Percentiles rank a stretch among this genome's conserved stretches.
These are phyloP conservation scores for Petasospora fabianii DNA, from an alignment of 1,139 yeast genomes.

Conservation along the genomic window DNA sequence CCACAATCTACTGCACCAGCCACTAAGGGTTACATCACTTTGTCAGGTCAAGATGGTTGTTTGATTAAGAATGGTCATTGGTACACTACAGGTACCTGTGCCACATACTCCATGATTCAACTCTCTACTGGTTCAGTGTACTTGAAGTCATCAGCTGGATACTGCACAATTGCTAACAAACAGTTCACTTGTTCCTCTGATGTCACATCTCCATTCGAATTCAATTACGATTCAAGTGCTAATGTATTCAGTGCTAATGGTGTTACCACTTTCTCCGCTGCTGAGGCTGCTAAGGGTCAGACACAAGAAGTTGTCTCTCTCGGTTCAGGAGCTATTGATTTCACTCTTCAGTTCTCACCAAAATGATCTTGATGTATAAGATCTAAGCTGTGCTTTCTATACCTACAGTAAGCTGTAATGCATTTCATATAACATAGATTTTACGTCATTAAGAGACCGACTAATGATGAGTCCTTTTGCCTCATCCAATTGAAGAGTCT, in stretches of 20 bases:
- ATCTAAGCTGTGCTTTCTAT: too few relatives aligned
- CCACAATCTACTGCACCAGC: conserved; percentile 26
- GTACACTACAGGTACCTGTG: conserved; percentile 84
- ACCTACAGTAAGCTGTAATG: too few relatives aligned
- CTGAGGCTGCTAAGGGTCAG: conserved; percentile 43
- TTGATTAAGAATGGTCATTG: conserved; percentile 81
- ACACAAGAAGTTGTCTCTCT: conserved; percentile 52
- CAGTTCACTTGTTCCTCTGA: conserved; percentile 34
- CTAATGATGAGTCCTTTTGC: too few relatives aligned
- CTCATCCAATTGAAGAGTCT: too few relatives aligned
- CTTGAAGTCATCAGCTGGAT: conserved; percentile 29
- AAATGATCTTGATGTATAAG: too few relatives aligned
- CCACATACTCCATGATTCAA: conserved; percentile 51
- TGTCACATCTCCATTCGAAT: conserved; percentile 44
- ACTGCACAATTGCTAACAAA: conserved; percentile 52
- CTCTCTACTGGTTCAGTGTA: conserved; percentile 54
- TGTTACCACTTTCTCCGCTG: conserved; percentile 59
- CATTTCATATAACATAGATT: too few relatives aligned
- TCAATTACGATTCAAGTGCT: conserved; percentile 38
- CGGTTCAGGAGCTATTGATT: conserved; percentile 36
- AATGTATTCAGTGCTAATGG: conserved; percentile 59
- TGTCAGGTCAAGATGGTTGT: conserved; percentile 67
- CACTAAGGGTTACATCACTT: conserved; percentile 46
- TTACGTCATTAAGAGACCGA: too few relatives aligned
- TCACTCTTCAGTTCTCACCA: conserved; percentile 4